phyloP scores from a whole-genome alignment of 306 rosid species.

The Abrus pulchellus region DNA sequence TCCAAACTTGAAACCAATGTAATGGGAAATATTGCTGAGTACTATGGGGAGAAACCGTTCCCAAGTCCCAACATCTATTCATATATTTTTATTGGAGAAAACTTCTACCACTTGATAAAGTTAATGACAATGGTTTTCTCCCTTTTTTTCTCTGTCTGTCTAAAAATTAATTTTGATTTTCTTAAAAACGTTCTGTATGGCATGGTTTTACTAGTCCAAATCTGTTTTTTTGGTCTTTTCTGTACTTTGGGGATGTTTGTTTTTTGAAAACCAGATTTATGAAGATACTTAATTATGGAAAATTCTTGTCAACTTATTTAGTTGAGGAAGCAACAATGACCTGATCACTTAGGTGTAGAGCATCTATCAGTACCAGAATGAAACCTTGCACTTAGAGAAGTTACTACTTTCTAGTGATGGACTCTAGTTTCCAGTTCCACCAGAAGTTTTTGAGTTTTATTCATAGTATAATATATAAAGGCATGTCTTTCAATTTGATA shows the following conservation, averaged over 20 bases:
- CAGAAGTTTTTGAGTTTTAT: neutral
- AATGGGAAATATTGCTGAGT: neutral
- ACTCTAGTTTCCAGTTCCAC: conserved; percentile 5
- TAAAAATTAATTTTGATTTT: too few relatives aligned
- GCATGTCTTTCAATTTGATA: neutral
- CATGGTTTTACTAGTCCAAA: too few relatives aligned
- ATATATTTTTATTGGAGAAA: neutral
- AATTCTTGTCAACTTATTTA: too few relatives aligned
- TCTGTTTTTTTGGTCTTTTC: too few relatives aligned
- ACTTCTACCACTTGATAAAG: neutral
- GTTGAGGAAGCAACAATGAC: too few relatives aligned
- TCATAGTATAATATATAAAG: neutral
- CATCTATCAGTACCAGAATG: neutral
- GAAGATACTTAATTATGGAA: too few relatives aligned
- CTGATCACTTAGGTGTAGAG: too few relatives aligned
- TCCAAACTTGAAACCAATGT: conserved; percentile 23
- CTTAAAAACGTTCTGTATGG: too few relatives aligned
- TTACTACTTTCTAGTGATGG: neutral
- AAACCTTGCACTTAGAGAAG: neutral
- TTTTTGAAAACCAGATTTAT: too few relatives aligned
- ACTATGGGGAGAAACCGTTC: conserved; percentile 23
- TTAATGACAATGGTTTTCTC: neutral
- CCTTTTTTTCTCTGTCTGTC: too few relatives aligned
- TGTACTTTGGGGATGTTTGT: too few relatives aligned
- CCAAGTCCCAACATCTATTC: neutral